Evolutionary conservation across 495 filamentous ascomycete species (phyloP).

Genomic region (Aspergillus leporis): DNA sequence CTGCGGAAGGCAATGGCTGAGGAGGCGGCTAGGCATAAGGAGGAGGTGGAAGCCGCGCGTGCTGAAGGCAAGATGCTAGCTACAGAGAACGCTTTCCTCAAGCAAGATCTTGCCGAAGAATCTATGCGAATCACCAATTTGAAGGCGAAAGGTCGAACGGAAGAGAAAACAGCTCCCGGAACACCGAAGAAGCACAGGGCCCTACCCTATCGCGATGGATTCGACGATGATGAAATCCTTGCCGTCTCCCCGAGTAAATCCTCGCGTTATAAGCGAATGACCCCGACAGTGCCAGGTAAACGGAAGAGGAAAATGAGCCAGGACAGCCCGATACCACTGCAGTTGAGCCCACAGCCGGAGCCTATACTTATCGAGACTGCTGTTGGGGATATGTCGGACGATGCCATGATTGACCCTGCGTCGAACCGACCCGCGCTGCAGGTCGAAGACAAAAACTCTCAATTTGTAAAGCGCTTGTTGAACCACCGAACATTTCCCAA

Average conservation of each 20-base stretch:
- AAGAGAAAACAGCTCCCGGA: conserved; percentile 37
- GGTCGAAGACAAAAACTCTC: conserved; percentile 16
- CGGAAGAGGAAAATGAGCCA: conserved; percentile 59
- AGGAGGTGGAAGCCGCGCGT: conserved; percentile 55
- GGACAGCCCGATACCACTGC: conserved; percentile 55
- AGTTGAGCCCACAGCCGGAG: conserved; percentile 48
- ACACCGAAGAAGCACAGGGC: conserved; percentile 62
- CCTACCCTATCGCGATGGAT: conserved; percentile 66
- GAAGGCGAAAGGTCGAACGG: conserved; percentile 43
- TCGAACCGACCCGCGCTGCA: conserved; percentile 4
- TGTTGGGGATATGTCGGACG: conserved; percentile 24
- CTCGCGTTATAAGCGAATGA: conserved; percentile 51
- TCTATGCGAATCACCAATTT: conserved; percentile 48
- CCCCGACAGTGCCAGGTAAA: conserved; percentile 61
- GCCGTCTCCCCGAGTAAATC: conserved; percentile 59
- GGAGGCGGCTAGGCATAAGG: conserved; percentile 53
- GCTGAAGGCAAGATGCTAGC: conserved; percentile 60
- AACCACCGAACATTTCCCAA: conserved; percentile 52
- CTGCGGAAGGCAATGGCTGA: conserved; percentile 57
- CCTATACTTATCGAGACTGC: conserved; percentile 23
- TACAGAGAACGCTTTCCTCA: conserved; percentile 64
- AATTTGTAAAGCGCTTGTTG: conserved; percentile 59
- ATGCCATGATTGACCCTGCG: conserved; percentile 16
- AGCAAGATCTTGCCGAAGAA: conserved; percentile 65
- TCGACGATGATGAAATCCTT: conserved; percentile 69